Evolutionary conservation across 371 early-diverging fungal genomes (phyloP), one percentile per base, ranked within the genome.

Genomic region (Apophysomyces elegans): DNA sequence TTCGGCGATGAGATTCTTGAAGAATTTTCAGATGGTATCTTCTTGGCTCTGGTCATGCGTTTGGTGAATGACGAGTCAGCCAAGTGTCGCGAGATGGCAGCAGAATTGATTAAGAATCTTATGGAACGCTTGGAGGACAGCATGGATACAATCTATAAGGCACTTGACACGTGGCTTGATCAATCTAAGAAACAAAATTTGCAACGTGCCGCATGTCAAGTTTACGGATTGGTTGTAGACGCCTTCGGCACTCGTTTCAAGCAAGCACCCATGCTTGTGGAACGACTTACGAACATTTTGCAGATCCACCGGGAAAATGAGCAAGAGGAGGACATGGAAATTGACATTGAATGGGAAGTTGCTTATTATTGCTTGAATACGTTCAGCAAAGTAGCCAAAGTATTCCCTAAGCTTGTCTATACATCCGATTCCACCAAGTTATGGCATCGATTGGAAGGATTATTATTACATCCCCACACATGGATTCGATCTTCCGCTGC

Each of bases 31-130:
- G 95, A 97, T 65, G 75, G 92, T 57, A 85, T 96, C 63, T 94
- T 97, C 72, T 58, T 97, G 65, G 90, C 91, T 0, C 69, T 98
- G 62, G 91, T 92, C 4, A 85, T 94, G 84, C 84, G 85, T 9
- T 80, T 97, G 5, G 90, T 95, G 47, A 95, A 95, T 59, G 99
- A 98, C 62, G 95, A 94, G 13, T 90, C 93, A n/a, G 70, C 87
- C 37, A 90, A 92, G 67, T 97, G 98, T 67, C 88, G 96, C 38
- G 93, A 92, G 75, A 93, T 95, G 91, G 84, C 95, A 1, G 93
- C 88, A 35, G 79, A 80, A 11, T 65, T 96, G 50, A 84, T 96
- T 69, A 89, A 90, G 61, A 62, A 66, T 0, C 77, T 97, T 1
- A 63, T 95, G 16, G 62, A 67, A 44, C 84, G 92, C 18, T 78